Percentiles rank a stretch among this genome's conserved stretches.
Conservation (phyloP, 768 basidiomycete species). For the Cystobasidium onofrii region DNA sequence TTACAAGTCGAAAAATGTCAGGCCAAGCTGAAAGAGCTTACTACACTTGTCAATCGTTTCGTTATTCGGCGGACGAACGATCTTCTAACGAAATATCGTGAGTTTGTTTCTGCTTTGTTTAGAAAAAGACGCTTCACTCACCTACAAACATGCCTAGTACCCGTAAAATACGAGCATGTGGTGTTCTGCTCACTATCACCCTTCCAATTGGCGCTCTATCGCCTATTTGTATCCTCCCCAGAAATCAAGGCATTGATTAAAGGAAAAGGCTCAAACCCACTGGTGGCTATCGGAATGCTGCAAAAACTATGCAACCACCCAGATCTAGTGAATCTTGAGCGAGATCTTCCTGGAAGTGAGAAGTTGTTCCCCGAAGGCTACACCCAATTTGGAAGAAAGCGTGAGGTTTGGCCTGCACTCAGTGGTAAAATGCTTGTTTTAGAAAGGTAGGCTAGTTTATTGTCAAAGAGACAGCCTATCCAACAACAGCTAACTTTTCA, state of each 20-base stretch:
- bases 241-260: conserved; percentile 64
- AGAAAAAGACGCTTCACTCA: too few relatives aligned
- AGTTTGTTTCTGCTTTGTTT: conserved; percentile 55
- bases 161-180: conserved; percentile 97
- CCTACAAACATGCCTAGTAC: conserved; percentile 56
- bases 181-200: conserved; percentile 79
- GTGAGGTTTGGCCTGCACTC: conserved; percentile 34
- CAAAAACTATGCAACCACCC: conserved; percentile 94
- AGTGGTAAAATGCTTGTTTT: conserved; percentile 42
- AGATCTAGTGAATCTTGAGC: conserved; percentile 54
- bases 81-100: conserved; percentile 76
- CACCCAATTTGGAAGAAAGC: conserved; percentile 36
- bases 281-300: conserved; percentile 74
- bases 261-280: conserved; percentile 60
- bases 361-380: conserved; percentile 38
- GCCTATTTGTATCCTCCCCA: conserved; percentile 64
- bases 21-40: conserved; percentile 66
- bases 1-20: conserved; percentile 73
- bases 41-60: conserved; percentile 50
- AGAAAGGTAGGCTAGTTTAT: conserved; percentile 35
- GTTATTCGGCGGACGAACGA: conserved; percentile 82
- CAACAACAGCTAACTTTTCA: neutral
- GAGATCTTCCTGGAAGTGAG: conserved; percentile 45
- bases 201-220: conserved; percentile 73
- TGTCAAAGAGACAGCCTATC: conserved; percentile 36